phyloP scores from a whole-genome alignment of 2,329 filamentous ascomycete species.

The Ustulina deusta region DNA sequence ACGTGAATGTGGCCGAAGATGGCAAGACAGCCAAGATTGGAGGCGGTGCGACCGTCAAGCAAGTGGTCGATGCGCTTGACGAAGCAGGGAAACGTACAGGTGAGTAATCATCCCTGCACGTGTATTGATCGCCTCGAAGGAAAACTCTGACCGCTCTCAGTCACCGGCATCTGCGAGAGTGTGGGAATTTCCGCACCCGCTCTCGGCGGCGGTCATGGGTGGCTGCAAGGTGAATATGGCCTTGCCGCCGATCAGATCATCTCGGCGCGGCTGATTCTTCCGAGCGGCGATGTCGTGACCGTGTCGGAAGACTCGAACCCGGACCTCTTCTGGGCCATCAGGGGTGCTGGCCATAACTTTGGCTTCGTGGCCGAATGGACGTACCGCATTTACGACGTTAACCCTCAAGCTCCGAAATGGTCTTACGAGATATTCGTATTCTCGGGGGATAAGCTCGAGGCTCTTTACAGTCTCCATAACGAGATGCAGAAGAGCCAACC shows the following conservation, averaged over 20 bases:
- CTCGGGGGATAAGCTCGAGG: constrained; percentile 40
- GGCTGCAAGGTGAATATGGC: constrained; percentile 44
- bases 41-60: constrained; percentile 49
- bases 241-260: constrained; percentile 40
- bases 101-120: no score
- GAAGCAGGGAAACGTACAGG: constrained; percentile 48
- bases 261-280: constrained; percentile 37
- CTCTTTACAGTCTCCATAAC: constrained; percentile 34
- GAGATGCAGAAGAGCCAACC: constrained; percentile 33
- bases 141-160: constrained; percentile 40
- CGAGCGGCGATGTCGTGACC: constrained; percentile 37
- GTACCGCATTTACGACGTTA: constrained; percentile 37
- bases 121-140: neutral
- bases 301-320: constrained; percentile 45
- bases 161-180: constrained; percentile 66
- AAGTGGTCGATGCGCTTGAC: constrained; percentile 47
- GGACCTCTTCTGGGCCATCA: constrained; percentile 46
- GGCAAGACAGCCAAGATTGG: constrained; percentile 50
- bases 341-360: constrained; percentile 44
- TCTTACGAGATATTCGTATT: constrained; percentile 43
- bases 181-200: constrained; percentile 60
- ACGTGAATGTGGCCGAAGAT: constrained; percentile 46
- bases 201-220: constrained; percentile 58
- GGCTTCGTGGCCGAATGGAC: constrained; percentile 41
- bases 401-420: constrained; percentile 27